Evolutionary conservation across 78 protist species (phyloP).

Genomic region (Dictyostelium capitatum): DNA sequence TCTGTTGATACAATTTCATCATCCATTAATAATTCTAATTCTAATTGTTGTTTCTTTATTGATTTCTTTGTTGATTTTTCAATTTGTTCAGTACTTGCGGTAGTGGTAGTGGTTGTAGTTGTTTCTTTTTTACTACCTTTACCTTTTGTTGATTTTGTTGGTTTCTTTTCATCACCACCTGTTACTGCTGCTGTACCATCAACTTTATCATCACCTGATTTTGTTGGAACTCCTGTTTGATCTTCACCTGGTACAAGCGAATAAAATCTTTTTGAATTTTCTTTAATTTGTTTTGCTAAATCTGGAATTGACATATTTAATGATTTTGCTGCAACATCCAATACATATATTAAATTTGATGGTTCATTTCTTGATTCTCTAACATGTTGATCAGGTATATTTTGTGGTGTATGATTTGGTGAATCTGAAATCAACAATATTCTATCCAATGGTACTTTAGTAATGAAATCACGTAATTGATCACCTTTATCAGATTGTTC

Average conservation of each 20-base stretch:
- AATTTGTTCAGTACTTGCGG: not conserved
- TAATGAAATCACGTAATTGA: constrained; percentile 40
- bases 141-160: too few species aligned
- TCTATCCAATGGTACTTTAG: constrained; percentile 52
- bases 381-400: constrained; percentile 40
- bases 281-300: constrained; percentile 8
- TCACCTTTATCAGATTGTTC: constrained; percentile 65
- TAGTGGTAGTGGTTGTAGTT: not conserved
- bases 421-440: constrained; percentile 42
- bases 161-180: not conserved
- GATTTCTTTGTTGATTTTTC: constrained; percentile 8
- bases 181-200: not conserved
- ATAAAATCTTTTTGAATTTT: constrained; percentile 50
- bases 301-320: constrained; percentile 9
- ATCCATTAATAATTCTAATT: not conserved
- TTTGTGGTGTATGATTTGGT: constrained; percentile 69
- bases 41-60: constrained; percentile 19
- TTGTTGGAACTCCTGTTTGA: not conserved
- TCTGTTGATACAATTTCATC: not conserved
- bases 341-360: constrained; percentile 32
- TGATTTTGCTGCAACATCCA: constrained; percentile 18
- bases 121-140: constrained; percentile 15
- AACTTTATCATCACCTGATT: not conserved
- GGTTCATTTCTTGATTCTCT: constrained; percentile 47
- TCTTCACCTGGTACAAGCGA: not conserved